Base-by-base conservation (phyloP, 176 grass and related monocot genomes). In the Oryza meyeriana region DNA sequence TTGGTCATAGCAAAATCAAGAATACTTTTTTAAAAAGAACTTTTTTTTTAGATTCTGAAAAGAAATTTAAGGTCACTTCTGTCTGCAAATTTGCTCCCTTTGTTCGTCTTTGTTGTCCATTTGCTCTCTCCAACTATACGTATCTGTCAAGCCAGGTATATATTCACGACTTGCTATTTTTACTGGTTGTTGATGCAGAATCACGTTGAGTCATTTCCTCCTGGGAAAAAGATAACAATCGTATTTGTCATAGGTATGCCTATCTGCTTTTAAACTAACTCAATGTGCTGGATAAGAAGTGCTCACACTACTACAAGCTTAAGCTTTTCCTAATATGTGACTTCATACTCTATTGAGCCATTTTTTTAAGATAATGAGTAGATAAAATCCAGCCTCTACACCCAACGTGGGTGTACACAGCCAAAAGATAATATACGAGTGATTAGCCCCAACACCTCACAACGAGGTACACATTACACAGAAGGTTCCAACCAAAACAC, bases 171-270 rank as follows among this genome's bases (percentile, higher is more conserved):
- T 64, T 64, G 31, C 1, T 63, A 27, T 64, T 81, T 69, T 81
- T 69, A 39, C 33, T 65, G 26, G 10, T 47, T 69, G 67, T 64
- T 35, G 28, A 75, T 78, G 66, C 80, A 94, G 92, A 71, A 20
- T 85, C 5, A 44, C 11, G 3, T 2, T 67, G 80, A 68, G 8
- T 65, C 80, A 9, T 62, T 86, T 24, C 88, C 55, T 63, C 31
- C 57, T 10, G 59, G 81, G 8, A 91, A 94, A 67, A 86, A 89
- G 64, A 75, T 91, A 61, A 94, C 41, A 3, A 9, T 91, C 65
- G 92, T 91, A 12, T 89, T 89, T 84, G 86, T 91, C 70, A 69
- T 87, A 87, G 92, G 92, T 94, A 81, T 75, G 47, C 5, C 4
- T 44, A 14, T 44, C 12, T 31, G 17, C 8, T 10, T 77, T 13